Evolutionary conservation across 2,329 filamentous ascomycete genomes (phyloP), one percentile per base, ranked within the genome.

Genomic region (Fusarium torreyae): DNA sequence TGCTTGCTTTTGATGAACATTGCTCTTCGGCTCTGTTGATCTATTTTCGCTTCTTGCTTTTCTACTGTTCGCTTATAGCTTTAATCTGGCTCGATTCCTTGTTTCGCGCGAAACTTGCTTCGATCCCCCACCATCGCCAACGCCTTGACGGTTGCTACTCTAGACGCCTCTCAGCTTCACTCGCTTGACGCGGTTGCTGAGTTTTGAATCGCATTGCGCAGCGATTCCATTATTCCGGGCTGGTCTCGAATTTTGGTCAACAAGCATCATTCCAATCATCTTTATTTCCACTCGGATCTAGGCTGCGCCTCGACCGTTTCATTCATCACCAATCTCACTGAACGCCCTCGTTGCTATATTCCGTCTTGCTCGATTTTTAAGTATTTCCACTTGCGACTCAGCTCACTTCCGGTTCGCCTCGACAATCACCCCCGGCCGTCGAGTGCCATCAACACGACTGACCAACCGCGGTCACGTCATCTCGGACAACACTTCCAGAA

Each of bases 141-240:
- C 73, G 76, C 79, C 81, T 83, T 79, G 79, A 82, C 80, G 80
- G 82, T 81, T 68, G 76, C 71, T 67, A 68, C 68, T 70, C 69
- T 71, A 74, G 69, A 74, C 69, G 51, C 68, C 64, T 72, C 76
- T 77, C 72, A 70, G 75, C 71, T 75, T 62, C 77, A 77, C 80
- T 81, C 79, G 81, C 82, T 84, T 80, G 82, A 84, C 75, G 83
- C 82, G 81, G 74, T 81, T 78, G 77, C 77, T 80, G 79, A 77
- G 75, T 75, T 68, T 70, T 67, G 65, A 68, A 67, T 74, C 73
- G 74, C 66, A 68, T 70, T 66, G 69, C 73, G 64, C 70, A 76
- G 69, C 73, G 72, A 61, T 75, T 74, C 66, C 71, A 71, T 75
- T 67, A 73, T 79, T 78, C 73, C 76, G 79, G 83, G 83, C 83